Percentiles rank a stretch among this genome's conserved stretches.
Conservation (phyloP, 192 early-diverging fungal genomes). For the Cetraspora pellucida region DNA sequence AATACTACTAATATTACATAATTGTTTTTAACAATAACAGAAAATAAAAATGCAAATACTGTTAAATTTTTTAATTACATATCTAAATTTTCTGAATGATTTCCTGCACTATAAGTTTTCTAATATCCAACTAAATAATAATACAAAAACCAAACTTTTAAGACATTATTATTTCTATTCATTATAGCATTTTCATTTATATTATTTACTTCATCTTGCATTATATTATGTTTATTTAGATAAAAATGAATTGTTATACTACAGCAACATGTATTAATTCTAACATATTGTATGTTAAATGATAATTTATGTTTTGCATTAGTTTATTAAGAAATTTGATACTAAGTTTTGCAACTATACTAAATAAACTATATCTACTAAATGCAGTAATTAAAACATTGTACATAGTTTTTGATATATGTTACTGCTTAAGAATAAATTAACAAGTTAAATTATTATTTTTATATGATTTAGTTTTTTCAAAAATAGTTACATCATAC, state of each 20-base stretch:
- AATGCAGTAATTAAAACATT: neutral
- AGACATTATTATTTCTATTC: no score
- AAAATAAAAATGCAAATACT: no score
- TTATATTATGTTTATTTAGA: neutral
- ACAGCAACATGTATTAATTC: neutral
- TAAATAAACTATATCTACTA: conserved; percentile 5
- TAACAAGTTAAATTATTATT: neutral
- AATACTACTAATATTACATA: no score
- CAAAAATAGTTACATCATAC: neutral
- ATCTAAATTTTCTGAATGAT: neutral
- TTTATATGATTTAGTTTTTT: no score
- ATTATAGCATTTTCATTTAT: no score
- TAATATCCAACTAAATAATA: neutral
- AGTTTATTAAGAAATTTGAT: conserved; percentile 18
- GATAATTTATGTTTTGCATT: neutral
- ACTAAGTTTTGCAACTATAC: neutral
- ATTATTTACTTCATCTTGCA: neutral
- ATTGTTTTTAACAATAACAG: no score
- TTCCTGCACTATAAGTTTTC: neutral
- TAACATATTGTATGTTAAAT: neutral
- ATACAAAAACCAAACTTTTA: conserved; percentile 8
- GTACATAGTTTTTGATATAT: conserved; percentile 3
- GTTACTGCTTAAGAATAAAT: neutral
- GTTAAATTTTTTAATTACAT: neutral
- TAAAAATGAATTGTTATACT: neutral